Evolutionary conservation across 441 rosid species (phyloP).

Genomic region (Euphorbia schlechtendalii): DNA sequence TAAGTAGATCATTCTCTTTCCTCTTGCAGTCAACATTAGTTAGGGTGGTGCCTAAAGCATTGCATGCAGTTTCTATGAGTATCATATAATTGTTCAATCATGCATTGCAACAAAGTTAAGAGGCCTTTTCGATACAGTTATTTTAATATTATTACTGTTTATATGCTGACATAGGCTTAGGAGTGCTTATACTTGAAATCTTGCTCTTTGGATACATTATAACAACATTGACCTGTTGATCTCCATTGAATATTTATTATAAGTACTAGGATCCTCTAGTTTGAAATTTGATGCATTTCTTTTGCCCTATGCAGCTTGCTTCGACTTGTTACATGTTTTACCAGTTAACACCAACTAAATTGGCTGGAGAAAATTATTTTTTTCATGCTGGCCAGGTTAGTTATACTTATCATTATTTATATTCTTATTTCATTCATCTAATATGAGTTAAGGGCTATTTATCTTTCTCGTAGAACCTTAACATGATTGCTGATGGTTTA

Average conservation of each 20-base stretch:
- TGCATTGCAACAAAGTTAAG: not conserved
- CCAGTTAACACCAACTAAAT: conserved; percentile 82
- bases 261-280: not conserved
- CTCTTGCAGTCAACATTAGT: not conserved
- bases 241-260: not conserved
- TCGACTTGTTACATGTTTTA: conserved; percentile 97
- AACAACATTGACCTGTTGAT: not conserved
- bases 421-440: not conserved
- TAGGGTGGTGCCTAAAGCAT: not conserved
- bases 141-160: not conserved
- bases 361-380: conserved; percentile 95
- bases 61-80: not conserved
- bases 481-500: not conserved
- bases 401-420: not conserved
- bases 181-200: not conserved
- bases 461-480: not conserved
- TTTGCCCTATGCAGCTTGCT: conserved; percentile 56
- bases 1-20: not conserved
- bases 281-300: conserved; percentile 4
- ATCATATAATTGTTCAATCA: not conserved
- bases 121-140: not conserved
- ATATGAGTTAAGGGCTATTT: not conserved
- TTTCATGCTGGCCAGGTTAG: conserved; percentile 69
- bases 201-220: not conserved
- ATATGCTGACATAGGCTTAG: not conserved